phyloP scores from a whole-genome alignment of 164 flowering plant species.

The Sedum album region DNA sequence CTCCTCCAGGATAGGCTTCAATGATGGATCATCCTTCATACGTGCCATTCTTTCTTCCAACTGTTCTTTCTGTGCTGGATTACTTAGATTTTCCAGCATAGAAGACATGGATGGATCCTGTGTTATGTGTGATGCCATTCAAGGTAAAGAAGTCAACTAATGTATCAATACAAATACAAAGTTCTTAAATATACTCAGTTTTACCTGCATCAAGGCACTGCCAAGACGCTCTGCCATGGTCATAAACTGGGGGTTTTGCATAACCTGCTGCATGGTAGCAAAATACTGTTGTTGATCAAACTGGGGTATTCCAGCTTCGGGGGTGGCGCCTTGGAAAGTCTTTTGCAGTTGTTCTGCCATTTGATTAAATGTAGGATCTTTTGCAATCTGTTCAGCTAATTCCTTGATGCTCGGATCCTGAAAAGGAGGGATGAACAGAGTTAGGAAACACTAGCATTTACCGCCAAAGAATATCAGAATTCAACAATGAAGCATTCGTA shows the following conservation, averaged over 20 bases:
- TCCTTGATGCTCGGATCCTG: slow-evolving; percentile 93
- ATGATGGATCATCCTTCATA: slow-evolving; percentile 77
- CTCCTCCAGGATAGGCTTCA: slow-evolving; percentile 83
- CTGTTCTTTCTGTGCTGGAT: slow-evolving; percentile 58
- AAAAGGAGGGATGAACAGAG: slow-evolving; percentile 7
- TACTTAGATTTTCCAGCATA: slow-evolving; percentile 65
- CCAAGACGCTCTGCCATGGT: slow-evolving; percentile 97
- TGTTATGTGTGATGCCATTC: not conserved
- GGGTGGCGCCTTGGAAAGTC: slow-evolving; percentile 49
- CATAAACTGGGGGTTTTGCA: slow-evolving; percentile 96
- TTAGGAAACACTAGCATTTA: not conserved
- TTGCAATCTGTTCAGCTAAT: slow-evolving; percentile 85
- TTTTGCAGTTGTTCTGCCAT: slow-evolving; percentile 95
- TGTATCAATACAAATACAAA: not conserved
- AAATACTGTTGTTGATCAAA: slow-evolving; percentile 71
- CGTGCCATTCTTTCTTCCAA: slow-evolving; percentile 81
- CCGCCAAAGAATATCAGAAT: not conserved
- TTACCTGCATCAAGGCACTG: slow-evolving; percentile 83
- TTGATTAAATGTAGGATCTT: slow-evolving; percentile 86
- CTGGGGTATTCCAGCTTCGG: slow-evolving; percentile 52
- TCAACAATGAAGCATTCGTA: not conserved
- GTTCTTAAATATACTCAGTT: not conserved
- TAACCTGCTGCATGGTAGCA: slow-evolving; percentile 91
- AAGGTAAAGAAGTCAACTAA: not conserved
- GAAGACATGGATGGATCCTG: slow-evolving; percentile 90